phyloP scores from a whole-genome alignment of 805 yeast species.

The Candida cerambycidarum region DNA sequence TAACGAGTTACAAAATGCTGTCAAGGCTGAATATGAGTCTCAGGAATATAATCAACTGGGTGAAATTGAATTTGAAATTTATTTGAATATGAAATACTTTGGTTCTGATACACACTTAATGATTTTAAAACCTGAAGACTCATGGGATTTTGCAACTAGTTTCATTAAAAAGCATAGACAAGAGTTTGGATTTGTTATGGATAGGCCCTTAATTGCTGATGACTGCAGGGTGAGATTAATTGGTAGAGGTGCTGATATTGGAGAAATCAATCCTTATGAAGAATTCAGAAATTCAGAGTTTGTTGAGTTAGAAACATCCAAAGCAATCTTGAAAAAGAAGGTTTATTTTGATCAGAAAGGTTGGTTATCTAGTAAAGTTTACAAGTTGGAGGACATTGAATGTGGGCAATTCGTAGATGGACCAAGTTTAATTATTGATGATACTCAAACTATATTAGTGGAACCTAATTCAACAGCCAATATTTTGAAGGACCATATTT shows the following conservation, averaged over 20 bases:
- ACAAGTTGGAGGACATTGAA: slow-evolving; percentile 21
- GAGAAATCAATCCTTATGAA: slow-evolving; percentile 53
- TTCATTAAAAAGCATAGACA: slow-evolving; percentile 30
- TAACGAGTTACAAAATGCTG: slow-evolving; percentile 40
- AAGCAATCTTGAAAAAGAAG: not conserved
- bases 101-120: slow-evolving; percentile 90
- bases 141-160: slow-evolving; percentile 18
- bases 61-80: slow-evolving; percentile 61
- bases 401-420: slow-evolving; percentile 24
- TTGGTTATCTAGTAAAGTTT: slow-evolving; percentile 29
- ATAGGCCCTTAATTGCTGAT: slow-evolving; percentile 35
- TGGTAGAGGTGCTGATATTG: slow-evolving; percentile 55
- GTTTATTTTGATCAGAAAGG: slow-evolving; percentile 33
- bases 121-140: slow-evolving; percentile 43
- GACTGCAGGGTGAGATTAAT: slow-evolving; percentile 49
- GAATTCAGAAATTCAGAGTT: too few species aligned
- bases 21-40: slow-evolving; percentile 32
- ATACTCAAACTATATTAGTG: slow-evolving; percentile 31
- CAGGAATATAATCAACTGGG: slow-evolving; percentile 56
- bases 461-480: slow-evolving; percentile 33
- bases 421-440: slow-evolving; percentile 38
- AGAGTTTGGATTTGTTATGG: slow-evolving; percentile 40
- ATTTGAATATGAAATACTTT: slow-evolving; percentile 73
- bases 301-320: slow-evolving; percentile 8
- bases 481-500: slow-evolving; percentile 28